Evolutionary conservation across 1,139 yeast species (phyloP).

Genomic region (Geotrichum candidum): DNA sequence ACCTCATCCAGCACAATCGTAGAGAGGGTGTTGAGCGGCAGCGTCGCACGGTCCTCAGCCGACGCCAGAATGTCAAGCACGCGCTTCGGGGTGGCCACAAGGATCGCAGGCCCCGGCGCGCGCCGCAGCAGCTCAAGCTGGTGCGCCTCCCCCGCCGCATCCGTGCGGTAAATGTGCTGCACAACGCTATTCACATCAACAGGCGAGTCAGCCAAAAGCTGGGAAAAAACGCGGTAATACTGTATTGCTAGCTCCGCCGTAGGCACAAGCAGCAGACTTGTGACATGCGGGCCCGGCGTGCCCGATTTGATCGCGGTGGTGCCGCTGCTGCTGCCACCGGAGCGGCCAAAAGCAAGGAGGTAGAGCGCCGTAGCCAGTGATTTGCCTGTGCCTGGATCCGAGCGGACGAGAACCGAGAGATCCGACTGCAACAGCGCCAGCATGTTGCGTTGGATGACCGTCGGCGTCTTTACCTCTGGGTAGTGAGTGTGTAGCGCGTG

Average conservation of each 20-base stretch:
- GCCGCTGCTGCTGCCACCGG: background rate
- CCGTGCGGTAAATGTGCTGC: conserved; percentile 65
- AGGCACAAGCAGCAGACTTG: conserved; percentile 59
- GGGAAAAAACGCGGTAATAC: conserved; percentile 41
- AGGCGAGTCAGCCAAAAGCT: conserved; percentile 44
- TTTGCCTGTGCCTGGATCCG: conserved; percentile 31
- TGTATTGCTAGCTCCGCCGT: conserved; percentile 78
- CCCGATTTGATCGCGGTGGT: background rate
- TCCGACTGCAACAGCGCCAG: conserved; percentile 31
- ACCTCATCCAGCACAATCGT: conserved; percentile 25
- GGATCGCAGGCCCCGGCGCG: conserved; percentile 68
- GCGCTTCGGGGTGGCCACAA: conserved; percentile 85
- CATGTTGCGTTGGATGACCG: conserved; percentile 31
- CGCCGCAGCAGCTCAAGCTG: conserved; percentile 61
- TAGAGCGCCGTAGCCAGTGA: conserved; percentile 27
- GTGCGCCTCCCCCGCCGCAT: conserved; percentile 62
- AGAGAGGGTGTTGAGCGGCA: conserved; percentile 23
- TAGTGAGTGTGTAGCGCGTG: conserved; percentile 14
- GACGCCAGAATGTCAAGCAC: conserved; percentile 60
- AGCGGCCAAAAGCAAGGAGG: conserved; percentile 19
- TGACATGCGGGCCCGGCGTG: conserved; percentile 16
- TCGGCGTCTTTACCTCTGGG: conserved; percentile 24
- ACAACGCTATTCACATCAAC: conserved; percentile 38
- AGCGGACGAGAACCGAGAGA: conserved; percentile 27
- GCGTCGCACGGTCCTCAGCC: conserved; percentile 15